phyloP scores from a whole-genome alignment of 805 yeast genomes.

The Lipomyces orientalis region DNA sequence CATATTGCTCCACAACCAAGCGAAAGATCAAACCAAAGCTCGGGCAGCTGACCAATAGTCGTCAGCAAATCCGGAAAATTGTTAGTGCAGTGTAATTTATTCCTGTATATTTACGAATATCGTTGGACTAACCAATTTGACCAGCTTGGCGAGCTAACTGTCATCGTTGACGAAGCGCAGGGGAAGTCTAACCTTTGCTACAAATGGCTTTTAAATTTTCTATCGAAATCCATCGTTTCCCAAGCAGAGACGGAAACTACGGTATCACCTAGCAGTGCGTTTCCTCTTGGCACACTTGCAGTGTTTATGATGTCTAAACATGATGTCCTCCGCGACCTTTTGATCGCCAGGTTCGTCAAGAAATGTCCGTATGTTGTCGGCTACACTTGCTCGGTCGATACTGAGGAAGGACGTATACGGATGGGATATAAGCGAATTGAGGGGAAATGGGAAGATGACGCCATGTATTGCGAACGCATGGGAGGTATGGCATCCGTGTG shows the following conservation, averaged over 20 bases:
- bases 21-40: conserved; percentile 84
- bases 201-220: conserved; percentile 77
- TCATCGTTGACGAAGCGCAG: conserved; percentile 56
- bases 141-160: conserved; percentile 58
- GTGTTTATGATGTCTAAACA: conserved; percentile 57
- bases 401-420: conserved; percentile 76
- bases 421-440: conserved; percentile 86
- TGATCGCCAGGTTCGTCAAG: conserved; percentile 83
- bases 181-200: conserved; percentile 55
- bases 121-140: conserved; percentile 3
- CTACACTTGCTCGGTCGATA: conserved; percentile 71
- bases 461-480: conserved; percentile 80
- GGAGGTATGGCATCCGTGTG: conserved; percentile 85
- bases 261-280: conserved; percentile 74
- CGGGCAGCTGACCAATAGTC: conserved; percentile 86
- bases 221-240: conserved; percentile 82
- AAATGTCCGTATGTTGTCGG: conserved; percentile 92
- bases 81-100: conserved; percentile 17
- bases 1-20: conserved; percentile 62
- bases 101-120: neutral
- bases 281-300: conserved; percentile 77
- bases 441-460: conserved; percentile 58
- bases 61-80: conserved; percentile 57
- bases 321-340: conserved; percentile 59
- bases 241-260: conserved; percentile 94